phyloP scores from a whole-genome alignment of 768 basidiomycete species.

The Boletus speciosus region DNA sequence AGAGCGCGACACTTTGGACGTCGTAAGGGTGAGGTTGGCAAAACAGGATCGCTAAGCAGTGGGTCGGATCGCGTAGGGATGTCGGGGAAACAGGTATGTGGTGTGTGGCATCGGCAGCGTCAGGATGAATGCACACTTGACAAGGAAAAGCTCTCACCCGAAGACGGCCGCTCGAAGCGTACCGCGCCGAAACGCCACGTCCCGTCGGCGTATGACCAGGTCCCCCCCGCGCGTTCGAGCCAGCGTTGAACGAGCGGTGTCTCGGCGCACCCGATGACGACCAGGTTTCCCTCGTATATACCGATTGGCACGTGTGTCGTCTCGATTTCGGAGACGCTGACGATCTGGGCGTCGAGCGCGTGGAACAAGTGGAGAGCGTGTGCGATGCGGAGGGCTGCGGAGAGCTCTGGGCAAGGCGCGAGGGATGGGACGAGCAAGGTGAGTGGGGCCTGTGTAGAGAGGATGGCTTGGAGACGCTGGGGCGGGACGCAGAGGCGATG shows the following conservation, averaged over 20 bases:
- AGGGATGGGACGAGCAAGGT: slow-evolving; percentile 51
- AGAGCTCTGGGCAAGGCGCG: slow-evolving; percentile 35
- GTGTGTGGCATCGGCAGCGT: not conserved
- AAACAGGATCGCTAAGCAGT: slow-evolving; percentile 49
- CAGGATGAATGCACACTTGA: not conserved
- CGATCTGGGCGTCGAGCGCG: slow-evolving; percentile 65
- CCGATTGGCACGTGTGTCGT: slow-evolving; percentile 1
- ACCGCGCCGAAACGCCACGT: slow-evolving; percentile 11
- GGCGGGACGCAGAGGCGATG: slow-evolving; percentile 7
- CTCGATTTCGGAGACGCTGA: slow-evolving; percentile 32
- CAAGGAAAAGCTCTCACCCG: slow-evolving; percentile 6
- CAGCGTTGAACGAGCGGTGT: slow-evolving; percentile 33
- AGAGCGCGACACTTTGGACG: slow-evolving; percentile 39
- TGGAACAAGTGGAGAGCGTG: slow-evolving; percentile 68
- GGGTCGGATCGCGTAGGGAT: not conserved
- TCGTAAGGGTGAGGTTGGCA: slow-evolving; percentile 42
- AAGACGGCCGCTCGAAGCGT: slow-evolving; percentile 21
- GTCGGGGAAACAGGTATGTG: not conserved
- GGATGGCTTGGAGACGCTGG: slow-evolving; percentile 60
- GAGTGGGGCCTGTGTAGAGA: slow-evolving; percentile 52
- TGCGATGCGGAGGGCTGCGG: slow-evolving; percentile 61
- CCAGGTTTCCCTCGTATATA: slow-evolving; percentile 45
- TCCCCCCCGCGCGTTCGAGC: slow-evolving; percentile 23
- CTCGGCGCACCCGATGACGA: slow-evolving; percentile 50
- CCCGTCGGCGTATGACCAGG: slow-evolving; percentile 21